Conservation (phyloP, 768 basidiomycete species). For the Leccinum pellstonianum region DNA sequence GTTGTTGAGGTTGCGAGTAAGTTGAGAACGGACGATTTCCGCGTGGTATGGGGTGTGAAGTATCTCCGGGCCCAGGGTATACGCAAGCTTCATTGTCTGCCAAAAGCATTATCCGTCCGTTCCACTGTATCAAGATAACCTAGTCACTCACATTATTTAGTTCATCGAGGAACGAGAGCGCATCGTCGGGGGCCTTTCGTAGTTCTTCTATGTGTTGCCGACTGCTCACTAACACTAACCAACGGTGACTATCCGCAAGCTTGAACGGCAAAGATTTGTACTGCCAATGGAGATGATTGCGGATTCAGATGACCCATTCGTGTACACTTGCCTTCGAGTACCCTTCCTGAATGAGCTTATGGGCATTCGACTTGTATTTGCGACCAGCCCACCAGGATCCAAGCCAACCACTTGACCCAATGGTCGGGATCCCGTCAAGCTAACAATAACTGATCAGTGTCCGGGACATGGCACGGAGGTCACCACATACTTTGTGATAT, state of each 20-base stretch:
- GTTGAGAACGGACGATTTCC: conserved; percentile 27
- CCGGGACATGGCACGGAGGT: background rate
- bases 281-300: conserved; percentile 14
- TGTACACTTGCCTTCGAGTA: background rate
- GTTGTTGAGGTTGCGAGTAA: conserved; percentile 40
- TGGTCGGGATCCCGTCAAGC: background rate
- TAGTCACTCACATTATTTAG: conserved; percentile 32
- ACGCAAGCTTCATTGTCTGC: conserved; percentile 38
- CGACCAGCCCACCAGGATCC: background rate
- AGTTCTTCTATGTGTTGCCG: conserved; percentile 39
- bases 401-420: background rate
- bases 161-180: conserved; percentile 37
- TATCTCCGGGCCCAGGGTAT: conserved; percentile 39
- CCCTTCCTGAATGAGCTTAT: background rate
- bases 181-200: conserved; percentile 39
- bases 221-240: conserved; percentile 40
- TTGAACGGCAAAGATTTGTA: conserved; percentile 33
- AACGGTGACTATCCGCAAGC: conserved; percentile 30
- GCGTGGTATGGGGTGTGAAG: conserved; percentile 33
- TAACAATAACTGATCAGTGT: background rate
- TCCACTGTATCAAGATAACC: background rate
- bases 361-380: background rate
- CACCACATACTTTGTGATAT: conserved; percentile 5
- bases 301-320: background rate
- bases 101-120: background rate